Conservation (phyloP, 306 rosid genomes). For the Glycine tomentella region DNA sequence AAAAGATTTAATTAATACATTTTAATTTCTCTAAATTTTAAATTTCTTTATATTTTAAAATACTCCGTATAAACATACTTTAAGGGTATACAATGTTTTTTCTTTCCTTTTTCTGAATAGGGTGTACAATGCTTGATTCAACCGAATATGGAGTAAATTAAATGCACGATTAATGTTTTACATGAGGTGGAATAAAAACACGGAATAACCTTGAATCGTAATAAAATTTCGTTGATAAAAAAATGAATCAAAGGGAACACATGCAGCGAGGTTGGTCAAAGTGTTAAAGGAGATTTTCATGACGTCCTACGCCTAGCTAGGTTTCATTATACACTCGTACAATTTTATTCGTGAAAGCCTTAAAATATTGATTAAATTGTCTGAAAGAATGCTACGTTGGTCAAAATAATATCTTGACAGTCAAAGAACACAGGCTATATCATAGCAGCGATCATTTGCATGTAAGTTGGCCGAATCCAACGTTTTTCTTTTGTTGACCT, state of each 20-base stretch:
- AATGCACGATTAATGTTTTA: neutral
- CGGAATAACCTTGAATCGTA: neutral
- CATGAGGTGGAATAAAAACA: neutral
- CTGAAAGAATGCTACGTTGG: constrained; percentile 21
- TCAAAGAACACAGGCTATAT: constrained; percentile 43
- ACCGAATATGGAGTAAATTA: neutral
- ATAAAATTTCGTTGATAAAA: neutral
- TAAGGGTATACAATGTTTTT: neutral
- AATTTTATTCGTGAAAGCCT: constrained; percentile 10
- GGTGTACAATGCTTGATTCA: neutral
- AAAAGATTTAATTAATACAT: no score
- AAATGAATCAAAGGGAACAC: neutral
- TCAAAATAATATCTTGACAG: constrained; percentile 27
- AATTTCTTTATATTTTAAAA: no score
- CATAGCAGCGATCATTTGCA: constrained; percentile 45
- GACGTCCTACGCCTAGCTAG: constrained; percentile 41
- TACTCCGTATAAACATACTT: no score
- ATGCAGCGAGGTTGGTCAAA: constrained; percentile 25
- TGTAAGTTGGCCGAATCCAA: constrained; percentile 1
- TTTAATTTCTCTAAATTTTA: no score
- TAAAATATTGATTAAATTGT: constrained; percentile 12
- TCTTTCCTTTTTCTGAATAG: neutral
- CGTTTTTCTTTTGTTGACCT: neutral
- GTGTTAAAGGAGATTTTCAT: constrained; percentile 31
- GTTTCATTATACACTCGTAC: constrained; percentile 34